A percentile compares a stretch with the other conserved stretches of the same genome.
phyloP scores from a whole-genome alignment of 352 stramenopile species.

The Phytophthora niederhauseri region DNA sequence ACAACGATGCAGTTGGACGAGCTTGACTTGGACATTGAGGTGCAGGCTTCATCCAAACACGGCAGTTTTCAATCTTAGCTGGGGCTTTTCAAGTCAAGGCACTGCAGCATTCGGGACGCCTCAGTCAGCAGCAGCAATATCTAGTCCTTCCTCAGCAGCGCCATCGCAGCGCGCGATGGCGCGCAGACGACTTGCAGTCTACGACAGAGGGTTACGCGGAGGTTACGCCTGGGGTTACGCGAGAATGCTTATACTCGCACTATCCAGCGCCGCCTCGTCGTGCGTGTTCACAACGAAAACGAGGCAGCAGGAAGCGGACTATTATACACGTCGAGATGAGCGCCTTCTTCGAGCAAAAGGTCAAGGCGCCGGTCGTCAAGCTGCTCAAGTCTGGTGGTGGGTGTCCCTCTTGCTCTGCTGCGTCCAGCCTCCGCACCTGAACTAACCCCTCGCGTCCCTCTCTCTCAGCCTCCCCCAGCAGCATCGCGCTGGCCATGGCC shows the following conservation, averaged over 20 bases:
- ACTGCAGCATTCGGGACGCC: too few species aligned
- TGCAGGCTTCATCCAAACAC: too few species aligned
- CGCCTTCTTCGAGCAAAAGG: conserved; percentile 67
- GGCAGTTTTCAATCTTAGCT: too few species aligned
- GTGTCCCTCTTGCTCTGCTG: conserved; percentile 2
- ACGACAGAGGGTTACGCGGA: background rate
- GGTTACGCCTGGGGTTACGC: conserved; percentile 7
- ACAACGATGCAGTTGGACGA: too few species aligned
- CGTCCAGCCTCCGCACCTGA: background rate
- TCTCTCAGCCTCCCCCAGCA: conserved; percentile 62
- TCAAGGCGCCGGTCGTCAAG: conserved; percentile 74
- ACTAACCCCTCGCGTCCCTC: conserved; percentile 17
- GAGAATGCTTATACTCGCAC: conserved; percentile 1
- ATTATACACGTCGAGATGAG: conserved; percentile 30
- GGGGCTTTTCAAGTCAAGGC: too few species aligned
- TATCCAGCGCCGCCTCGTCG: conserved; percentile 3
- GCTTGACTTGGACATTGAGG: too few species aligned
- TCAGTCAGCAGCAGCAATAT: too few species aligned
- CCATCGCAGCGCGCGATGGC: too few species aligned
- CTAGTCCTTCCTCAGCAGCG: too few species aligned
- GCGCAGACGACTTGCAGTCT: background rate
- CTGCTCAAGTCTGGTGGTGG: conserved; percentile 74
- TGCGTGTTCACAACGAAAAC: conserved; percentile 7
- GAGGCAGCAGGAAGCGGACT: background rate
- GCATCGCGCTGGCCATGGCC: conserved; percentile 78